phyloP scores from a whole-genome alignment of 805 yeast species.

The Torulaspora microellipsoides region DNA sequence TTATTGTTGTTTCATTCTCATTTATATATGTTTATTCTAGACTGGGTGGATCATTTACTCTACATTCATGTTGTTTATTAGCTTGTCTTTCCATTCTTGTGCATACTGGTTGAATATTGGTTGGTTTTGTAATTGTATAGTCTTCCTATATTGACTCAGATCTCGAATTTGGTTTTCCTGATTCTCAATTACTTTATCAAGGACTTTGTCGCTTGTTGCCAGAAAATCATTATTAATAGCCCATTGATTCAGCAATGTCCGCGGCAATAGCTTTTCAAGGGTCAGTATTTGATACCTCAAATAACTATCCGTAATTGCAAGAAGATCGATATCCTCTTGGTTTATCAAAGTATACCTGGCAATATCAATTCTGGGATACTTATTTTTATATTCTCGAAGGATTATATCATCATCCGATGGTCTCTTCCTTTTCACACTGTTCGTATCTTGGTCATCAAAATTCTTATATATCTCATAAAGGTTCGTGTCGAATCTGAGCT shows the following conservation, averaged over 20 bases:
- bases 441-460: background rate
- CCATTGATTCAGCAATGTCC: conserved; percentile 38
- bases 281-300: conserved; percentile 35
- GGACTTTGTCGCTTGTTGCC: conserved; percentile 26
- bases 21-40: conserved; percentile 6
- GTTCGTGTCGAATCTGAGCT: background rate
- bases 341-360: conserved; percentile 24
- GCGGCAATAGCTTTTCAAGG: conserved; percentile 35
- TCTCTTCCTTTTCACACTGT: conserved; percentile 3
- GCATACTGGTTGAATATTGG: conserved; percentile 44
- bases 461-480: conserved; percentile 1
- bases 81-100: conserved; percentile 49
- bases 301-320: conserved; percentile 27
- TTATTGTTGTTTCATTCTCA: conserved; percentile 7
- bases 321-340: conserved; percentile 13
- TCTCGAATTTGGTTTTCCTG: conserved; percentile 44
- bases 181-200: conserved; percentile 30
- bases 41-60: background rate
- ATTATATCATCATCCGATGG: conserved; percentile 9
- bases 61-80: conserved; percentile 31
- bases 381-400: conserved; percentile 5
- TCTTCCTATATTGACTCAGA: conserved; percentile 40
- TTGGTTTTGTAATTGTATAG: conserved; percentile 40
- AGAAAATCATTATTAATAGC: conserved; percentile 35
- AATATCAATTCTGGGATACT: conserved; percentile 32